phyloP scores from a whole-genome alignment of 768 basidiomycete genomes.

The Phanerochaete carnosa region DNA sequence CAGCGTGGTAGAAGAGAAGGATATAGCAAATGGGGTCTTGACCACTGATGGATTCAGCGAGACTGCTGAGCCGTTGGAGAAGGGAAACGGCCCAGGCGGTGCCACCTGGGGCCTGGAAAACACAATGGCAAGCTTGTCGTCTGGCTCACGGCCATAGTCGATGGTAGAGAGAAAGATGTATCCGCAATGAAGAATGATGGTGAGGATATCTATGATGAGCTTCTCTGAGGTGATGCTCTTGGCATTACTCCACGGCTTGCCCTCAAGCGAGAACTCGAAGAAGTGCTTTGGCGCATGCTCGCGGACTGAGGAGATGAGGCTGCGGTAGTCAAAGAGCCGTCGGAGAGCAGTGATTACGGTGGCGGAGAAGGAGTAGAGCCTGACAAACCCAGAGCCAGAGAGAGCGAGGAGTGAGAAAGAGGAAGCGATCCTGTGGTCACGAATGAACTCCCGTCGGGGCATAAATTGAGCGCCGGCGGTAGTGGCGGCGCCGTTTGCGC shows the following conservation, averaged over 20 bases:
- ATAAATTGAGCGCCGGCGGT: conserved; percentile 50
- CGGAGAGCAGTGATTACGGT: conserved; percentile 51
- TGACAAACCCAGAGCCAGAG: conserved; percentile 57
- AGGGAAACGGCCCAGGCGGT: conserved; percentile 23
- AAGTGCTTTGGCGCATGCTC: conserved; percentile 57
- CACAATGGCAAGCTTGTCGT: conserved; percentile 68
- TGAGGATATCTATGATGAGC: conserved; percentile 64
- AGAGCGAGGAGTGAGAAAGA: conserved; percentile 71
- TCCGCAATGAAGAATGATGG: conserved; percentile 58
- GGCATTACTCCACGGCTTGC: conserved; percentile 70
- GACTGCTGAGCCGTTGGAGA: conserved; percentile 33
- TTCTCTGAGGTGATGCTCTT: conserved; percentile 66
- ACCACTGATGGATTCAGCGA: conserved; percentile 19
- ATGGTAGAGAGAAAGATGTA: conserved; percentile 64
- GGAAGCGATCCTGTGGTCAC: conserved; percentile 51
- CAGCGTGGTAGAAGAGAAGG: conserved; percentile 62
- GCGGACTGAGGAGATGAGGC: conserved; percentile 41
- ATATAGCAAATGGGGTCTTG: conserved; percentile 59
- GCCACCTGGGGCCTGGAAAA: conserved; percentile 52
- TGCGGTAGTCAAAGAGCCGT: conserved; percentile 48
- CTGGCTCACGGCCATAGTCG: conserved; percentile 75
- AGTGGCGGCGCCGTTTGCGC: conserved; percentile 13
- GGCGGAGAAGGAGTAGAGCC: conserved; percentile 67
- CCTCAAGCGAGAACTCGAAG: conserved; percentile 63
- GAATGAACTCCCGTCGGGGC: conserved; percentile 72